Conservation (phyloP, 2,329 filamentous ascomycete species). For the Bipolaris gigantea region DNA sequence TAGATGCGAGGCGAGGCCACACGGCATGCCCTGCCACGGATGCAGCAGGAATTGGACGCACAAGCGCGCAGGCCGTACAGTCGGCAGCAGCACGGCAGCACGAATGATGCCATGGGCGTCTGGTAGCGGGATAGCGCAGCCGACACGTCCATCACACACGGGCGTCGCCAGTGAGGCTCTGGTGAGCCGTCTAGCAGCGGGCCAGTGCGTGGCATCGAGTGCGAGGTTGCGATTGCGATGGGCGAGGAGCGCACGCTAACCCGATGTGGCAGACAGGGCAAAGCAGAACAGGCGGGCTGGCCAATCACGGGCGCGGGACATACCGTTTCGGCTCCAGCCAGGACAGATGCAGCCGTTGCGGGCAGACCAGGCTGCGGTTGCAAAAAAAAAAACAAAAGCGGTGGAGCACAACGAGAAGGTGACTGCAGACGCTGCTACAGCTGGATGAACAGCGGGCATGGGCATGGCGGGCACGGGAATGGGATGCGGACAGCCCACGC, state of each 20-base stretch:
- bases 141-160: slow-evolving; percentile 3
- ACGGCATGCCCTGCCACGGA: background rate
- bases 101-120: slow-evolving; percentile 4
- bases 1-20: background rate
- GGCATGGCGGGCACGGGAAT: too few relatives aligned
- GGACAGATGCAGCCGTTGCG: background rate
- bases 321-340: background rate
- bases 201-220: too few relatives aligned
- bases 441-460: too few relatives aligned
- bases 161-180: slow-evolving; percentile 7
- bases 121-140: slow-evolving; percentile 2
- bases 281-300: background rate
- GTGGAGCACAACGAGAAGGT: background rate
- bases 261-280: background rate
- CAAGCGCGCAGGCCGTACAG: slow-evolving; percentile 9
- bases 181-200: background rate
- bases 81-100: slow-evolving; percentile 2
- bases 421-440: background rate
- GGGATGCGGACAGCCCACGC: too few relatives aligned
- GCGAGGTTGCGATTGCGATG: background rate
- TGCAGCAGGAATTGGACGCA: background rate
- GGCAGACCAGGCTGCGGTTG: background rate
- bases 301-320: slow-evolving; percentile 10
- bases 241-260: background rate
- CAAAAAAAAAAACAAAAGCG: background rate